Evolutionary conservation across 1,284 basidiomycete species (phyloP).

Genomic region (Inonotus obliquus): DNA sequence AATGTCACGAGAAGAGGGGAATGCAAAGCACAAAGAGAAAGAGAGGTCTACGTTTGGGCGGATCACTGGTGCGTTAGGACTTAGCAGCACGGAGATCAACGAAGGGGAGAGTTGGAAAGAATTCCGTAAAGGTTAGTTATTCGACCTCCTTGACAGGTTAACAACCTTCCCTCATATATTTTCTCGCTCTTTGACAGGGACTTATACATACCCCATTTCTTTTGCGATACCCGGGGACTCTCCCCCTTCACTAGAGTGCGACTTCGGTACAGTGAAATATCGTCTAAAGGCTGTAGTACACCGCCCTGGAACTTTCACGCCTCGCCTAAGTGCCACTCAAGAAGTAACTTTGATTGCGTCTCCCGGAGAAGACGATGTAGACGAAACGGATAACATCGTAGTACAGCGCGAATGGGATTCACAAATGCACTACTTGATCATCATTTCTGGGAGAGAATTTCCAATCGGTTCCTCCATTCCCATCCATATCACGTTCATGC

Average conservation of each 20-base stretch:
- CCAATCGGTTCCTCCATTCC: slow-evolving; percentile 83
- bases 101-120: slow-evolving; percentile 75
- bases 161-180: slow-evolving; percentile 1
- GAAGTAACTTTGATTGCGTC: slow-evolving; percentile 78
- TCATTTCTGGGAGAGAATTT: slow-evolving; percentile 77
- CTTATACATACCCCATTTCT: slow-evolving; percentile 92
- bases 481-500: slow-evolving; percentile 79
- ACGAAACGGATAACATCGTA: slow-evolving; percentile 79
- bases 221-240: slow-evolving; percentile 80
- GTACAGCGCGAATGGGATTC: slow-evolving; percentile 92
- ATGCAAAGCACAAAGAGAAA: slow-evolving; percentile 15
- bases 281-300: slow-evolving; percentile 79
- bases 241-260: slow-evolving; percentile 77
- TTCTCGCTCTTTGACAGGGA: slow-evolving; percentile 44
- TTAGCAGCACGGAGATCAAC: slow-evolving; percentile 34
- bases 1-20: slow-evolving; percentile 7
- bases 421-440: slow-evolving; percentile 82
- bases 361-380: slow-evolving; percentile 75
- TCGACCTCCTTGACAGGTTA: neutral
- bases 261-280: slow-evolving; percentile 81
- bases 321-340: slow-evolving; percentile 65
- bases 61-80: slow-evolving; percentile 16
- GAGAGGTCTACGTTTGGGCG: slow-evolving; percentile 12
- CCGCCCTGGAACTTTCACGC: slow-evolving; percentile 77
- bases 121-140: slow-evolving; percentile 76